Conservation (phyloP, 352 stramenopile genomes). For the Pythium phragmitis region DNA sequence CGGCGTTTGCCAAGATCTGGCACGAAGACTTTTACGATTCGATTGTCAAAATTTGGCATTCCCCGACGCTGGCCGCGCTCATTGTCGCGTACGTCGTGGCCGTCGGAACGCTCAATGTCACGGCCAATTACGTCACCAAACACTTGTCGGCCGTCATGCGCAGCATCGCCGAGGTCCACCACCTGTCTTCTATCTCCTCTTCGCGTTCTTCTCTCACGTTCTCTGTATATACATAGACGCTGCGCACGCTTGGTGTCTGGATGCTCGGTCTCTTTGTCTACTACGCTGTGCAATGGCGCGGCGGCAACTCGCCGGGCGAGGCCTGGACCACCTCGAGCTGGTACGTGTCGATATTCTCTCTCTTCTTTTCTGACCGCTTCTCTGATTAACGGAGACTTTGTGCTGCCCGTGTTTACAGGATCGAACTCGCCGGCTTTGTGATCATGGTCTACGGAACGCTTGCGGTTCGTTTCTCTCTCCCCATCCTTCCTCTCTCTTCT, state of each 20-base stretch:
- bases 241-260: constrained; percentile 79
- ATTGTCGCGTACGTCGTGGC: constrained; percentile 67
- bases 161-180: constrained; percentile 67
- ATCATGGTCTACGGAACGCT: constrained; percentile 82
- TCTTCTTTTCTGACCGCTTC: not conserved
- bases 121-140: constrained; percentile 85
- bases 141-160: constrained; percentile 82
- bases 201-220: not conserved
- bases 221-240: constrained; percentile 39
- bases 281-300: constrained; percentile 75
- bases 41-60: constrained; percentile 74
- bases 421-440: constrained; percentile 72
- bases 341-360: constrained; percentile 27
- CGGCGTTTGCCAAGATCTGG: constrained; percentile 68
- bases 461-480: constrained; percentile 43
- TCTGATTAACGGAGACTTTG: not conserved
- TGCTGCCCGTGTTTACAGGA: constrained; percentile 28
- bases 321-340: constrained; percentile 73
- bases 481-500: constrained; percentile 1
- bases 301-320: constrained; percentile 55
- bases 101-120: constrained; percentile 81
- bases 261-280: constrained; percentile 74
- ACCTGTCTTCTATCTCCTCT: not conserved
- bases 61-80: constrained; percentile 48
- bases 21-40: constrained; percentile 84